Evolutionary conservation across 768 basidiomycete genomes (phyloP), one percentile per base, ranked within the genome.

Genomic region (Agaricus blazei): DNA sequence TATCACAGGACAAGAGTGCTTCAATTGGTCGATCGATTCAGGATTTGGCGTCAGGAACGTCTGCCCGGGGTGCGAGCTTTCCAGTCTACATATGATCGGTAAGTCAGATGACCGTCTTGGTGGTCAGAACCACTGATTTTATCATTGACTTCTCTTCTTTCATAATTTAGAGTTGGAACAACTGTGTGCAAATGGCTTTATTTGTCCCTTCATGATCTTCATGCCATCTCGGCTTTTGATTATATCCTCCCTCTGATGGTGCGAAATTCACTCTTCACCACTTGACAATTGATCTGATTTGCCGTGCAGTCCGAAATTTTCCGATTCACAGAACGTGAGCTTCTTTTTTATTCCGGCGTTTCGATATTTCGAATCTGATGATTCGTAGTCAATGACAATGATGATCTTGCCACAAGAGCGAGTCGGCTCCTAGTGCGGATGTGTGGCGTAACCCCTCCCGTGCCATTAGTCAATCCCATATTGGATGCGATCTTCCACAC

Each of bases 41-140:
- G 81, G 42, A 65, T 74, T 19, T 91, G 89, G 91, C 78, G 88
- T 31, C 74, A 76, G 38, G 79, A 87, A 57, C 81, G 92, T 31
- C 66, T 84, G 4, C 82, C 90, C 19, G 90, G 91, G 3, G 81
- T 83, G 26, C 81, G 86, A 34, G 90, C 90, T 3, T 87, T 90
- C 63, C 86, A 90, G 63, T 93, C 90, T 0, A 85, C 80, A n/a
- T 93, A 93, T 61, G 92, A 95, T 64, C 80, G 85, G 80, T 85
- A 65, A 38, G 75, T 66, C 46, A 53, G 24, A 9, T 44, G 42
- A 44, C 36, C 11, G 19, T 24, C 24, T 15, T 19, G 26, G 41
- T 55, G 31, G 27, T 12, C 11, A 12, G 29, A 6, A 24, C 36
- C 24, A 26, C 26, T 37, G 48, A 50, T 23, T 41, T 28, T 26